Conservation (phyloP, 2,329 filamentous ascomycete species). For the Colletotrichum gloeosporioides region DNA sequence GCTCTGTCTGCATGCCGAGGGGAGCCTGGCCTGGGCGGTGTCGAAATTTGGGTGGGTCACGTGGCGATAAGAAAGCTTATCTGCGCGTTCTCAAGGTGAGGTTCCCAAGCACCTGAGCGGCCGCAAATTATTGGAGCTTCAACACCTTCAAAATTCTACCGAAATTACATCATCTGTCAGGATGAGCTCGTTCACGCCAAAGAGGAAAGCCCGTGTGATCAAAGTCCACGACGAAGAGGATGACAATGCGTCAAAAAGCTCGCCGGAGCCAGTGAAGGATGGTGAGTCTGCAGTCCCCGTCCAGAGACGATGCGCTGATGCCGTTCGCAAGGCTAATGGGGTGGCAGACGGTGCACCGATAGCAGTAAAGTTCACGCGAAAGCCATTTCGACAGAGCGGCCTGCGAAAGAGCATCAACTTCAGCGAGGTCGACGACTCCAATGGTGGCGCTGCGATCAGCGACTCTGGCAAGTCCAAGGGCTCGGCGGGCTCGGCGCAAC, state of each 20-base stretch:
- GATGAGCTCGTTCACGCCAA: slow-evolving; percentile 62
- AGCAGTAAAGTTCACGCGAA: slow-evolving; percentile 39
- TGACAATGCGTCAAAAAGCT: not conserved
- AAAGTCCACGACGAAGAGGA: slow-evolving; percentile 73
- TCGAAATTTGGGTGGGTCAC: slow-evolving; percentile 39
- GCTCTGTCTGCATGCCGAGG: not conserved
- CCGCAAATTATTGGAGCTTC: not conserved
- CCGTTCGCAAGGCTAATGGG: slow-evolving; percentile 21
- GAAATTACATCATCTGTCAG: slow-evolving; percentile 16
- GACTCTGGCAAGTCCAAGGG: slow-evolving; percentile 16
- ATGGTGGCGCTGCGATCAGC: not conserved
- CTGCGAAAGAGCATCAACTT: slow-evolving; percentile 62
- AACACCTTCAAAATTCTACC: not conserved
- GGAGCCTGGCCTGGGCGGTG: not conserved
- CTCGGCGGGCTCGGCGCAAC: not conserved
- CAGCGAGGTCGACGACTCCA: slow-evolving; percentile 35
- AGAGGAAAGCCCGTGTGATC: slow-evolving; percentile 79
- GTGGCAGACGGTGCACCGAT: slow-evolving; percentile 1
- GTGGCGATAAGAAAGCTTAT: slow-evolving; percentile 51
- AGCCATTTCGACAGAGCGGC: slow-evolving; percentile 62
- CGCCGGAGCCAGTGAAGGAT: slow-evolving; percentile 33
- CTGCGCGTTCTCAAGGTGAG: not conserved
- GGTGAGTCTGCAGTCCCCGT: slow-evolving; percentile 37
- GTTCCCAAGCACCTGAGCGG: not conserved
- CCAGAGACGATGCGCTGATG: slow-evolving; percentile 29